Conservation (phyloP, 2,329 filamentous ascomycete species). For the Colletotrichum sansevieriae region DNA sequence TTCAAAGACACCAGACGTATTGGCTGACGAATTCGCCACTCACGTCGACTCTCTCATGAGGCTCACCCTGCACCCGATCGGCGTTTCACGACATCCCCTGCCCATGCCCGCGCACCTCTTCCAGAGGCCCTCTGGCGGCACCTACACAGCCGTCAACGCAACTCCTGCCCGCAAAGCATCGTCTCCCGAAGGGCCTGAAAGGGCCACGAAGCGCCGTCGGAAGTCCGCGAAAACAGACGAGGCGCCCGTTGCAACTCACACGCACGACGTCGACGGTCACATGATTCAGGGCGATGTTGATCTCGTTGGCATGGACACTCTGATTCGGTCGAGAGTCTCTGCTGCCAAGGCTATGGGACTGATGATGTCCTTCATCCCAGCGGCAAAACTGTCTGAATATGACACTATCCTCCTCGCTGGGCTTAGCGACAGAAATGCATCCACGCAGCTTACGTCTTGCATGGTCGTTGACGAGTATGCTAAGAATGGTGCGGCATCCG, state of each 20-base stretch:
- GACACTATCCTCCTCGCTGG: constrained; percentile 74
- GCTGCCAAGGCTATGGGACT: constrained; percentile 89
- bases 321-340: constrained; percentile 90
- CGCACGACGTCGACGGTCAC: constrained; percentile 96
- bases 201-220: constrained; percentile 80
- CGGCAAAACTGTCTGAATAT: constrained; percentile 71
- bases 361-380: constrained; percentile 83
- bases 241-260: constrained; percentile 69
- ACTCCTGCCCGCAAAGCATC: constrained; percentile 63
- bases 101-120: constrained; percentile 92
- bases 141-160: constrained; percentile 71
- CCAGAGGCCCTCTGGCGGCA: constrained; percentile 91
- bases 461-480: constrained; percentile 93
- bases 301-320: constrained; percentile 87
- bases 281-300: constrained; percentile 99
- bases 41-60: constrained; percentile 87
- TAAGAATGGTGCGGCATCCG: constrained; percentile 62
- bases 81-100: constrained; percentile 89
- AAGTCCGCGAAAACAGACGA: constrained; percentile 89
- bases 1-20: constrained; percentile 71
- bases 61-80: constrained; percentile 90
- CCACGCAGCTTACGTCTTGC: constrained; percentile 85
- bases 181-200: constrained; percentile 68
- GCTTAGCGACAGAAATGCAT: constrained; percentile 81
- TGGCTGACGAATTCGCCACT: constrained; percentile 78